Evolutionary conservation across 2,329 filamentous ascomycete genomes (phyloP).

Genomic region (Sporothrix mexicana): DNA sequence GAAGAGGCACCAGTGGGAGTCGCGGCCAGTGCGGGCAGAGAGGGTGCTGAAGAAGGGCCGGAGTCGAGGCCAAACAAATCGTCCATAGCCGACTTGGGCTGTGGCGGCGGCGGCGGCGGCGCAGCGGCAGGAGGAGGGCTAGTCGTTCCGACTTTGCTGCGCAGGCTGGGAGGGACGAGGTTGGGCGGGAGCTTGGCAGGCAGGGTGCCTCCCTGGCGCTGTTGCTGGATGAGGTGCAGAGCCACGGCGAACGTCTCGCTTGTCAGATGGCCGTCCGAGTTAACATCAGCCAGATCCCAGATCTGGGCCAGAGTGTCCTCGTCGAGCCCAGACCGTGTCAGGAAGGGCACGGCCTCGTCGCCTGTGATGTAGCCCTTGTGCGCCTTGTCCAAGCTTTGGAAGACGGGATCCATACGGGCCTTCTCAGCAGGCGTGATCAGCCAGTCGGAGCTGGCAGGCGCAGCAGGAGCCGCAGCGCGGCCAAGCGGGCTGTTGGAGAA

Average conservation of each 20-base stretch:
- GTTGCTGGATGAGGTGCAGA: constrained; percentile 94
- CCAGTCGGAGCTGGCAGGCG: constrained; percentile 65
- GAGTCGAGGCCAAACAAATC: constrained; percentile 93
- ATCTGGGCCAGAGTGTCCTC: constrained; percentile 92
- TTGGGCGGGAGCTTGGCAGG: constrained; percentile 80
- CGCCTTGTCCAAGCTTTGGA: constrained; percentile 79
- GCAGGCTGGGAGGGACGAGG: constrained; percentile 85
- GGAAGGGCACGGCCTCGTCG: constrained; percentile 92
- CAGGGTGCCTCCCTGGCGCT: constrained; percentile 72
- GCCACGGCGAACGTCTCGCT: constrained; percentile 95
- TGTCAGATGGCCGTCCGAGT: constrained; percentile 82
- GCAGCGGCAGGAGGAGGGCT: constrained; percentile 51
- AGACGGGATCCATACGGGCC: constrained; percentile 83
- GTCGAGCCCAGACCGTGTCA: constrained; percentile 87
- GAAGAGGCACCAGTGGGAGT: constrained; percentile 23
- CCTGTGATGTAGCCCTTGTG: constrained; percentile 86
- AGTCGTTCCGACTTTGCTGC: constrained; percentile 62
- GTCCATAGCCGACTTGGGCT: constrained; percentile 75
- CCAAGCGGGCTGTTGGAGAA: constrained; percentile 62
- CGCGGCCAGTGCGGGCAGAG: constrained; percentile 42
- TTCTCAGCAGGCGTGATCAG: constrained; percentile 83
- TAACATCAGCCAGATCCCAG: constrained; percentile 96
- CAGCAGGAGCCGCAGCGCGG: constrained; percentile 54
- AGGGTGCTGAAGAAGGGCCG: constrained; percentile 54
- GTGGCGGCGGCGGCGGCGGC: constrained; percentile 47